These are phyloP conservation scores for Neurospora pannonica DNA, from an alignment of 495 filamentous ascomycete genomes.

Conservation along the genomic window DNA sequence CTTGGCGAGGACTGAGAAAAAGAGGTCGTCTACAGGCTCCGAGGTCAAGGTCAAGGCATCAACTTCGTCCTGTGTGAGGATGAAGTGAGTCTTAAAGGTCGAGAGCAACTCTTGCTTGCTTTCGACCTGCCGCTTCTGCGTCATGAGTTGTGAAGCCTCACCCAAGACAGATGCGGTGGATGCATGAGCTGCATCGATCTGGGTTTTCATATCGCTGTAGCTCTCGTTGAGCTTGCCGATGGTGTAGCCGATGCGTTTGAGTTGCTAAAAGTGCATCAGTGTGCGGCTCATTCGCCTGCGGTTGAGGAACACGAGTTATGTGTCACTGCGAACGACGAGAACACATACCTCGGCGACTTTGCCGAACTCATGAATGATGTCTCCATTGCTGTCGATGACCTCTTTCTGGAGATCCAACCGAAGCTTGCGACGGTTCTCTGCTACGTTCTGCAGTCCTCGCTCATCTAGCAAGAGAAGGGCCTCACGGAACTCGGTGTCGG, in stretches of 20 bases:
- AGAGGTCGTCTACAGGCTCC: conserved; percentile 75
- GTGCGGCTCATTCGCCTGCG: not conserved
- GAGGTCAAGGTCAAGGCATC: conserved; percentile 61
- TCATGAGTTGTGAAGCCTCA: conserved; percentile 67
- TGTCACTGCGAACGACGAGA: not conserved
- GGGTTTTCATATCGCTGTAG: conserved; percentile 70
- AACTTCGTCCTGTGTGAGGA: conserved; percentile 71
- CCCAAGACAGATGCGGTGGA: conserved; percentile 70
- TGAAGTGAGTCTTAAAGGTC: conserved; percentile 76
- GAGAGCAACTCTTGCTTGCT: conserved; percentile 78
- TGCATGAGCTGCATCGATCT: conserved; percentile 62
- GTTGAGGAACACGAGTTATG: not conserved
- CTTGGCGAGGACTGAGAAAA: conserved; percentile 70
- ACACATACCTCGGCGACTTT: conserved; percentile 72
- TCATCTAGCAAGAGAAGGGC: conserved; percentile 69
- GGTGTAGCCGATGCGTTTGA: conserved; percentile 73
- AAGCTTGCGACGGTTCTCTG: conserved; percentile 70
- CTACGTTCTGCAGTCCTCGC: conserved; percentile 60
- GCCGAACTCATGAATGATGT: conserved; percentile 84
- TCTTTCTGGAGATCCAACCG: conserved; percentile 84
- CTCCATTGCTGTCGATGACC: conserved; percentile 86
- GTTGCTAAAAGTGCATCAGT: conserved; percentile 43
- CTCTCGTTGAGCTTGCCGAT: conserved; percentile 69
- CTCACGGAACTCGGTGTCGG: conserved; percentile 85
- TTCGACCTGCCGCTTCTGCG: conserved; percentile 66